Conservation (phyloP, 2,329 filamentous ascomycete species). For the Aspergillus niger region DNA sequence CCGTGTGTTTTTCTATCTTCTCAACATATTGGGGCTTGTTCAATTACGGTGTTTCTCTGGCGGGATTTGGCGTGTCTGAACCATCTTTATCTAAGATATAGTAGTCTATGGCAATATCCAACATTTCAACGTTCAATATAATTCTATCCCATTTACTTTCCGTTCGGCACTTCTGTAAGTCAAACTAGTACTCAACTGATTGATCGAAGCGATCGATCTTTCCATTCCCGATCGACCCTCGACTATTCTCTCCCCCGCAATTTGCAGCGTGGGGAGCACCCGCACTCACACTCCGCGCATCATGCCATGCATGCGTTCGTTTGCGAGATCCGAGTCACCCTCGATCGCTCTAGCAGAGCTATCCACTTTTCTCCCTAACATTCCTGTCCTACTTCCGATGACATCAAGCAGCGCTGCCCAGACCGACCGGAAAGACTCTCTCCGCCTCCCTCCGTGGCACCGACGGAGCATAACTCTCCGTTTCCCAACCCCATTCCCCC, state of each 20-base stretch:
- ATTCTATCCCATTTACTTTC: not conserved
- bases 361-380: not conserved
- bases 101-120: constrained; percentile 1
- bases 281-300: too few species aligned
- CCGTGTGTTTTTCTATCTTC: constrained; percentile 1
- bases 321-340: too few species aligned
- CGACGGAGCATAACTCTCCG: not conserved
- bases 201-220: too few species aligned
- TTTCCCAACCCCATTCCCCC: not conserved
- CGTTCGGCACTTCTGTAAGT: too few species aligned
- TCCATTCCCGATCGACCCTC: too few species aligned
- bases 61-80: constrained; percentile 6
- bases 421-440: not conserved
- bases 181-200: too few species aligned
- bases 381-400: not conserved
- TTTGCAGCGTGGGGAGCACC: too few species aligned
- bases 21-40: constrained; percentile 11
- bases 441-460: not conserved
- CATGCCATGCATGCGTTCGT: too few species aligned
- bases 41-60: constrained; percentile 12
- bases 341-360: too few species aligned
- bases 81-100: constrained; percentile 1
- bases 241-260: too few species aligned
- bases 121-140: not conserved
- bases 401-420: not conserved